These are phyloP conservation scores for Calonectria montana DNA, from an alignment of 2,329 filamentous ascomycete genomes.

Conservation along the genomic window DNA sequence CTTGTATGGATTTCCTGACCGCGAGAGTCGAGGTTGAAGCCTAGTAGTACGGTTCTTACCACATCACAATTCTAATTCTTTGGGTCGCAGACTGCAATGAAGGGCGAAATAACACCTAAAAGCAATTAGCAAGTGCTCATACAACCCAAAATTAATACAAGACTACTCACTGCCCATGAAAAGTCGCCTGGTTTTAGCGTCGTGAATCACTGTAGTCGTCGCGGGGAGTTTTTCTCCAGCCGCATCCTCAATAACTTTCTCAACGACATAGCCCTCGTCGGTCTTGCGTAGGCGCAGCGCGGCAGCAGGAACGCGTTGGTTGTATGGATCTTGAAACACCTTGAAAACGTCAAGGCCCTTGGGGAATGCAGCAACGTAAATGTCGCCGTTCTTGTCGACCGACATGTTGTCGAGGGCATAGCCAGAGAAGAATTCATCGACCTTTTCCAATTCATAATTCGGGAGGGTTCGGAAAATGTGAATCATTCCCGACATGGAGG, in stretches of 20 bases:
- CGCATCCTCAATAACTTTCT: conserved; percentile 38
- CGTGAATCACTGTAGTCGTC: conserved; percentile 38
- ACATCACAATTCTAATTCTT: conserved; percentile 3
- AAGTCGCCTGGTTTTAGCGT: conserved; percentile 34
- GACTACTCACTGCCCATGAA: conserved; percentile 37
- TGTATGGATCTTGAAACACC: conserved; percentile 28
- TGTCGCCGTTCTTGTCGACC: conserved; percentile 32
- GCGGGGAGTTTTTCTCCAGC: conserved; percentile 32
- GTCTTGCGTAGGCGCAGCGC: conserved; percentile 24
- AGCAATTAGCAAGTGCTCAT: neutral
- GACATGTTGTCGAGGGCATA: conserved; percentile 39
- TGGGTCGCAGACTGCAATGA: conserved; percentile 37
- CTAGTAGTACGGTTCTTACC: neutral
- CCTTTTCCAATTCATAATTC: conserved; percentile 16
- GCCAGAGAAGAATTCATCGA: conserved; percentile 16
- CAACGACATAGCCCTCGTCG: conserved; percentile 21
- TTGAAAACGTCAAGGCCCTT: conserved; percentile 22
- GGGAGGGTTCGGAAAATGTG: conserved; percentile 23
- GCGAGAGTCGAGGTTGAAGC: neutral
- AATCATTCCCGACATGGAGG: conserved; percentile 36
- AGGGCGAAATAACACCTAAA: conserved; percentile 39
- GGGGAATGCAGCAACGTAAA: conserved; percentile 35
- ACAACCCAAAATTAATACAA: accelerated
- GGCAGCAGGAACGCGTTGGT: conserved; percentile 14
- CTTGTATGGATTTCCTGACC: too few species aligned